These are phyloP conservation scores for Fusarium euwallaceae DNA, from an alignment of 2,329 filamentous ascomycete genomes.

Conservation along the genomic window DNA sequence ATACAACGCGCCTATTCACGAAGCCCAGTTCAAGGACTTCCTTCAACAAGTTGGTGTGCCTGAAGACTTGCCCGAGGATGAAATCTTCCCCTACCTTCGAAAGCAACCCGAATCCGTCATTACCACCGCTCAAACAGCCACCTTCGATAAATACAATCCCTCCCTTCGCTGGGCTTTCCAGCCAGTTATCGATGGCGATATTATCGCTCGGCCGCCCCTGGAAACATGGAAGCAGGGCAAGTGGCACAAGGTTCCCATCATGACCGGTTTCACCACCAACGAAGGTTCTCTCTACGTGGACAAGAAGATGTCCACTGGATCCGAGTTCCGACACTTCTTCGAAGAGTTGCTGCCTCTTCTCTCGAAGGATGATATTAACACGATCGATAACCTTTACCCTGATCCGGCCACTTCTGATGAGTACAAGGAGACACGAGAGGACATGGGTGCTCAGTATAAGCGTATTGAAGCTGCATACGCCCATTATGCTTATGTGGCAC, in stretches of 20 bases:
- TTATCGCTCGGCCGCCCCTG: conserved; percentile 71
- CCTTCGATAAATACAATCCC: conserved; percentile 60
- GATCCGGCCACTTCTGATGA: conserved; percentile 58
- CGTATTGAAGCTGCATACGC: conserved; percentile 67
- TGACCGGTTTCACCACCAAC: conserved; percentile 78
- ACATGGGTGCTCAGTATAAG: conserved; percentile 65
- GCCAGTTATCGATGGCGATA: conserved; percentile 70
- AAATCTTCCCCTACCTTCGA: conserved; percentile 64
- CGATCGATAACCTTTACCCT: conserved; percentile 71
- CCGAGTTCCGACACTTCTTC: conserved; percentile 72
- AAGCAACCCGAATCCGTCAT: conserved; percentile 47
- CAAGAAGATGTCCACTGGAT: conserved; percentile 57
- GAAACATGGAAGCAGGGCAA: conserved; percentile 62
- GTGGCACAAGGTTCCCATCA: conserved; percentile 57
- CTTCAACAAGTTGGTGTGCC: conserved; percentile 31
- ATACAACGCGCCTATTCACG: conserved; percentile 69
- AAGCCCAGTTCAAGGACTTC: conserved; percentile 63
- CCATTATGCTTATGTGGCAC: conserved; percentile 67
- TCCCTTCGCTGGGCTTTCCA: conserved; percentile 74
- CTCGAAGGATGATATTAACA: conserved; percentile 62
- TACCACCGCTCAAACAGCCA: conserved; percentile 54
- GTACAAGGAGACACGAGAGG: conserved; percentile 55
- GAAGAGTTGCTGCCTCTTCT: conserved; percentile 69
- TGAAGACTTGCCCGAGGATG: conserved; percentile 12
- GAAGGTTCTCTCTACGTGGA: conserved; percentile 77